phyloP scores from a whole-genome alignment of 345 rosid species.

The Camelina sativa region DNA sequence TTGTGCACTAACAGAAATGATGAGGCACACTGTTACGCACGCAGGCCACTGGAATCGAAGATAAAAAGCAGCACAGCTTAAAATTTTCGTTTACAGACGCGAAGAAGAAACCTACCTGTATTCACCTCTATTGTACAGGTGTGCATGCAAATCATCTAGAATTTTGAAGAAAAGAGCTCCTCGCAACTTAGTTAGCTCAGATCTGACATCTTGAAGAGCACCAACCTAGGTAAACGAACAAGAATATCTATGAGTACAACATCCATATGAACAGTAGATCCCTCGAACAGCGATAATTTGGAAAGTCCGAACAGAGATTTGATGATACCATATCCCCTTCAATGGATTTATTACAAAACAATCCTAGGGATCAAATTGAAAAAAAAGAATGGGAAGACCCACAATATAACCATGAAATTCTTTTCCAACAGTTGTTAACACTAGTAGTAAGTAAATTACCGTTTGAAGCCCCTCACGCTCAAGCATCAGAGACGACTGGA shows the following conservation, averaged over 20 bases:
- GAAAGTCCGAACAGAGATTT: conserved; percentile 20
- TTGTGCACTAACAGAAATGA: conserved; percentile 27
- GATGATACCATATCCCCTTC: conserved; percentile 25
- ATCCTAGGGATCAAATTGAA: conserved; percentile 18
- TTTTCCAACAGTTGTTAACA: conserved; percentile 17
- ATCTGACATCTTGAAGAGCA: conserved; percentile 97
- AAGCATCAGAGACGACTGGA: conserved; percentile 87
- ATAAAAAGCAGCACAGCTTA: conserved; percentile 23
- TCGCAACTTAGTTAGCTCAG: conserved; percentile 88
- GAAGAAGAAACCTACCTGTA: conserved; percentile 61
- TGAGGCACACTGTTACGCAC: conserved; percentile 27
- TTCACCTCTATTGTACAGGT: conserved; percentile 96
- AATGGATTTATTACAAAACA: conserved; percentile 14
- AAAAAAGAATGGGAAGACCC: conserved; percentile 28
- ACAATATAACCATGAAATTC: conserved; percentile 28
- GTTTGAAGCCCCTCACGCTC: conserved; percentile 98
- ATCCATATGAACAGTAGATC: conserved; percentile 31
- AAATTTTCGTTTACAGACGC: conserved; percentile 3
- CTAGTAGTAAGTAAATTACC: conserved; percentile 51
- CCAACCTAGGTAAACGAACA: conserved; percentile 70
- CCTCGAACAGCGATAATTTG: conserved; percentile 10
- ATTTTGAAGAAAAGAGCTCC: conserved; percentile 84
- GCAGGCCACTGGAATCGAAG: conserved; percentile 15
- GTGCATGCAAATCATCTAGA: conserved; percentile 95
- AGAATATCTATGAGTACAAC: conserved; percentile 34